These are phyloP conservation scores for Adansonia grandidieri DNA, from an alignment of 441 rosid species.

Conservation along the genomic window DNA sequence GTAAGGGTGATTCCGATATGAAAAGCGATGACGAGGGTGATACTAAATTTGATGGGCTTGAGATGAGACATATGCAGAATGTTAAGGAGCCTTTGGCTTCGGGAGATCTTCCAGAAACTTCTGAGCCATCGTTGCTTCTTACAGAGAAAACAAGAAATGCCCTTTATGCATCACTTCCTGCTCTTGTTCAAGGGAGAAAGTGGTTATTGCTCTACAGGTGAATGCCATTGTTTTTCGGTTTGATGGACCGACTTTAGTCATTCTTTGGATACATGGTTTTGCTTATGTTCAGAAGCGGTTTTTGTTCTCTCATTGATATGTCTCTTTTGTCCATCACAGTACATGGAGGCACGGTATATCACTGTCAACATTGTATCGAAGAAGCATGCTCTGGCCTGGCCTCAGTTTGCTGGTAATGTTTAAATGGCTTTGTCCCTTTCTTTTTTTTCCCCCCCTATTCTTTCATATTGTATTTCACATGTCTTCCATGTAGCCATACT, in stretches of 20 bases:
- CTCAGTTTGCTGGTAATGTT: constrained; percentile 75
- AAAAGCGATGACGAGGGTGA: constrained; percentile 42
- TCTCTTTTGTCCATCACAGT: constrained; percentile 42
- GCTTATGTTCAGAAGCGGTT: not conserved
- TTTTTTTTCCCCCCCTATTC: not conserved
- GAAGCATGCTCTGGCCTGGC: constrained; percentile 97
- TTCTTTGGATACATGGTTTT: not conserved
- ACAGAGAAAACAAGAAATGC: constrained; percentile 60
- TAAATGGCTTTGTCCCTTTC: constrained; percentile 1
- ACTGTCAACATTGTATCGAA: constrained; percentile 82
- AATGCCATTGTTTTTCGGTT: constrained; percentile 10
- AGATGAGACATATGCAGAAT: constrained; percentile 55
- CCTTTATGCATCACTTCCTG: constrained; percentile 82
- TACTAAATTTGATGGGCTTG: constrained; percentile 55
- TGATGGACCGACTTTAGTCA: constrained; percentile 5
- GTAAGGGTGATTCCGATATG: constrained; percentile 46
- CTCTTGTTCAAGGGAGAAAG: constrained; percentile 84
- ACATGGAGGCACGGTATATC: constrained; percentile 99
- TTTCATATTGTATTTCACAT: not conserved
- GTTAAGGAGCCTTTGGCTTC: constrained; percentile 43
- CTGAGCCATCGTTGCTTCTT: constrained; percentile 90
- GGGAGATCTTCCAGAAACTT: constrained; percentile 49
- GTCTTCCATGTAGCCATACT: not conserved
- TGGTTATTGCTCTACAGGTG: constrained; percentile 96
- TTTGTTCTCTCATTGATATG: constrained; percentile 11